These are phyloP conservation scores for Lophiostoma macrostomum DNA, from an alignment of 495 filamentous ascomycete species.

Conservation along the genomic window DNA sequence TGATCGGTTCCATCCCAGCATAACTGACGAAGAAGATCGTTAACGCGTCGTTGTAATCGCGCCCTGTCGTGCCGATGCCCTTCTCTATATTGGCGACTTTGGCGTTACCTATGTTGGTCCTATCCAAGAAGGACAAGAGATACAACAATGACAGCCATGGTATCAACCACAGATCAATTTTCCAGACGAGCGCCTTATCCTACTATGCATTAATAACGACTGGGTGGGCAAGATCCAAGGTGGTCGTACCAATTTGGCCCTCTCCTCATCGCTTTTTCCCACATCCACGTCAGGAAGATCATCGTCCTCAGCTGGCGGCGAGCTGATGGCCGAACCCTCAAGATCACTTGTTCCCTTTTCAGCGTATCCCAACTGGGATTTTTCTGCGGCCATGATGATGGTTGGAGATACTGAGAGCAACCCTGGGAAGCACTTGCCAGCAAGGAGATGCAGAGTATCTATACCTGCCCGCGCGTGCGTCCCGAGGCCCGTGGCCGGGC, in stretches of 20 bases:
- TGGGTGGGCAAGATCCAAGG: not conserved
- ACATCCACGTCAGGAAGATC: constrained; percentile 62
- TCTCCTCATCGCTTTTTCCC: constrained; percentile 64
- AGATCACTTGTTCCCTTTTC: constrained; percentile 16
- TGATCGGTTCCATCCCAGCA: constrained; percentile 78
- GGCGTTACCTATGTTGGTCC: constrained; percentile 69
- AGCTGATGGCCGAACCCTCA: constrained; percentile 14
- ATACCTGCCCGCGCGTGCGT: constrained; percentile 14
- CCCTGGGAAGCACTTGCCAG: not conserved
- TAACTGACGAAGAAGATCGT: constrained; percentile 94
- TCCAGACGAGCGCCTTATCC: constrained; percentile 55
- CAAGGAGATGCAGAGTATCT: constrained; percentile 20
- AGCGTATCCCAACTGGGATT: not conserved
- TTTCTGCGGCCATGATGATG: constrained; percentile 16
- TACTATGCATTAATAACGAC: constrained; percentile 7
- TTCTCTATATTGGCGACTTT: constrained; percentile 67
- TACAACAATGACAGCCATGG: constrained; percentile 89
- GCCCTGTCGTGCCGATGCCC: constrained; percentile 59
- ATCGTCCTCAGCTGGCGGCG: constrained; percentile 22
- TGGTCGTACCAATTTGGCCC: constrained; percentile 59
- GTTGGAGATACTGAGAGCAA: not conserved
- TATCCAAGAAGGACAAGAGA: constrained; percentile 78
- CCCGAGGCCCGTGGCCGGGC: too few species aligned
- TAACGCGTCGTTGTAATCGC: constrained; percentile 73
- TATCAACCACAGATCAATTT: constrained; percentile 67